phyloP scores from a whole-genome alignment of 2,329 filamentous ascomycete species.

The Pestalotiopsis sp. region DNA sequence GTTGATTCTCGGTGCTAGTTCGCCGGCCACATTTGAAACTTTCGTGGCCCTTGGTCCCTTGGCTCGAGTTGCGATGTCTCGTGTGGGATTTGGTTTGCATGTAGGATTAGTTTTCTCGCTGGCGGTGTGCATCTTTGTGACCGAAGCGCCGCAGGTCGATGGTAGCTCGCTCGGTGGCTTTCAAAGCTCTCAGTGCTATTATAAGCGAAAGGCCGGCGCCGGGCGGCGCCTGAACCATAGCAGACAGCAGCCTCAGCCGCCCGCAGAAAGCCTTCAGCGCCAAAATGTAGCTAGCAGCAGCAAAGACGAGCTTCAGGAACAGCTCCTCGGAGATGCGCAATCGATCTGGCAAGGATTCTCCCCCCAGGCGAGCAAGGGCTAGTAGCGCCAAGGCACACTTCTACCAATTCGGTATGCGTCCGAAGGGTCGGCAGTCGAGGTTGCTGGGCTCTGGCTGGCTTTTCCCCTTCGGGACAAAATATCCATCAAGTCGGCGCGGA shows the following conservation, averaged over 20 bases:
- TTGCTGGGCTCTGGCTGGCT: not conserved
- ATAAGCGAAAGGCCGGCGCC: not conserved
- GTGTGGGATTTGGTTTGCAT: too few species aligned
- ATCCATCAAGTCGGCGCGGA: constrained; percentile 2
- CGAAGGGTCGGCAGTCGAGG: constrained; percentile 10
- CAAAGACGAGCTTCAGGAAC: constrained; percentile 17
- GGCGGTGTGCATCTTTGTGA: not conserved
- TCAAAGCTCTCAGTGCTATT: not conserved
- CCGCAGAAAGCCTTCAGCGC: not conserved
- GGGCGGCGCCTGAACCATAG: not conserved
- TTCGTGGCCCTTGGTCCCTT: too few species aligned
- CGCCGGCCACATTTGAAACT: too few species aligned
- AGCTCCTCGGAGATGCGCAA: constrained; percentile 31
- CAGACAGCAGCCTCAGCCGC: not conserved
- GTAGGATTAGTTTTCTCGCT: too few species aligned
- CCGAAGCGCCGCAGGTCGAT: not conserved
- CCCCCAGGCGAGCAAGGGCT: constrained; percentile 19
- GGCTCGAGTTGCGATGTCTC: too few species aligned
- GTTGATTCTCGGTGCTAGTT: too few species aligned
- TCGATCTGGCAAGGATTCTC: constrained; percentile 17
- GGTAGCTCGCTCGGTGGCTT: not conserved
- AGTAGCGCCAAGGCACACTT: constrained; percentile 10
- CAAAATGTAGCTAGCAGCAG: not conserved
- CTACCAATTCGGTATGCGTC: constrained; percentile 17
- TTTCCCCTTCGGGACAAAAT: constrained; percentile 1